A percentile compares a stretch with the other conserved stretches of the same genome.
These are phyloP conservation scores for Rubia yunnanensis DNA, from an alignment of 257 asterid species.

Conservation along the genomic window DNA sequence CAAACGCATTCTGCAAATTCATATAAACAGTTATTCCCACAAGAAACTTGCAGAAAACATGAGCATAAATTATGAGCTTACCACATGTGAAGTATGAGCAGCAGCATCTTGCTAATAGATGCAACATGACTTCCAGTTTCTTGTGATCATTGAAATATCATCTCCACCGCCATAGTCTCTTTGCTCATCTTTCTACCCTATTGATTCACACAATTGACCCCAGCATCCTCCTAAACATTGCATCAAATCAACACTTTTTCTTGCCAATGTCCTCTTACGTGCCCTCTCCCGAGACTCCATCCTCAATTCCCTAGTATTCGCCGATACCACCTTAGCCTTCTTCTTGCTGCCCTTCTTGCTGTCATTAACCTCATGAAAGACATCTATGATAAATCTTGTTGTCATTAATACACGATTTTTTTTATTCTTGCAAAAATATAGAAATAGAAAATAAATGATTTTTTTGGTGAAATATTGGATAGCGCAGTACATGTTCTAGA, in stretches of 20 bases:
- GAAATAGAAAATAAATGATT: too few relatives aligned
- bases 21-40: too few relatives aligned
- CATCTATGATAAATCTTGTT: too few relatives aligned
- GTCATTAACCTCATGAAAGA: too few relatives aligned
- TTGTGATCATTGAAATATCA: conserved; percentile 15
- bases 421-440: too few relatives aligned
- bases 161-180: conserved; percentile 5
- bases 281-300: conserved; percentile 62
- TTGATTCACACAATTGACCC: background rate
- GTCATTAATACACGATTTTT: too few relatives aligned
- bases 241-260: conserved; percentile 7
- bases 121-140: conserved; percentile 24
- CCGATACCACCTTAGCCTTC: conserved; percentile 8
- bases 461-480: too few relatives aligned
- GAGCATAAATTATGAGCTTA: too few relatives aligned
- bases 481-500: too few relatives aligned
- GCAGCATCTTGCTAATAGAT: conserved; percentile 16
- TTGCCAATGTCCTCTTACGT: conserved; percentile 54
- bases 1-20: conserved; percentile 23
- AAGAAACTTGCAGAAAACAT: too few relatives aligned
- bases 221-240: background rate
- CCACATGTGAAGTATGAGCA: conserved; percentile 19
- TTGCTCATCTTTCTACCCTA: too few relatives aligned
- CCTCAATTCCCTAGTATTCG: conserved; percentile 49
- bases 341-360: too few relatives aligned